Conservation (phyloP, 1,284 basidiomycete genomes). For the Cryptococcus sp. region DNA sequence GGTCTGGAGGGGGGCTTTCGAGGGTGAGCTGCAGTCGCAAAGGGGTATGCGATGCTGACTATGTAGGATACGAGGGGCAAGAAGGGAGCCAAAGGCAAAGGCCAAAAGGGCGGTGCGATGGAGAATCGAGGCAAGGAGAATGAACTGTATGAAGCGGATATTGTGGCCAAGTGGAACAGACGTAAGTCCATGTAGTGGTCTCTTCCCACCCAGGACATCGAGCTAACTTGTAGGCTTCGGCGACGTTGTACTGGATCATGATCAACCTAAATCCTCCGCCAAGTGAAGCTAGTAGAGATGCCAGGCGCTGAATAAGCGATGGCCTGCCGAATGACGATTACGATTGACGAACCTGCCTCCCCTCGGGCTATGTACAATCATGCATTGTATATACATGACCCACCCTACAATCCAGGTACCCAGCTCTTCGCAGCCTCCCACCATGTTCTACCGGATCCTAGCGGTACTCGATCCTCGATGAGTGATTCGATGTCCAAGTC, state of each 20-base stretch:
- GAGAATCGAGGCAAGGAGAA: slow-evolving; percentile 5
- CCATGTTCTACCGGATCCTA: not conserved
- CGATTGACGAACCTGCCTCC: too few species aligned
- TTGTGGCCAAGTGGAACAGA: slow-evolving; percentile 37
- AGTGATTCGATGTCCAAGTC: not conserved
- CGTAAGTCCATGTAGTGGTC: too few species aligned
- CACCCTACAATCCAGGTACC: not conserved
- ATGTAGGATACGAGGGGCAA: not conserved
- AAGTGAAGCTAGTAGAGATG: too few species aligned
- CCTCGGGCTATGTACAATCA: not conserved
- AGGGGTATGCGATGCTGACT: not conserved
- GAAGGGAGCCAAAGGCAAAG: too few species aligned
- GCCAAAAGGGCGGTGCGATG: not conserved
- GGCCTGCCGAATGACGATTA: too few species aligned
- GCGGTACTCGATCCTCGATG: not conserved
- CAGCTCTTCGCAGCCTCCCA: slow-evolving; percentile 1
- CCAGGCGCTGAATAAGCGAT: too few species aligned
- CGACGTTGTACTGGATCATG: slow-evolving; percentile 20
- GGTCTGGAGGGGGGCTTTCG: too few species aligned
- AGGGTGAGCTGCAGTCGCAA: not conserved
- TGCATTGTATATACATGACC: not conserved
- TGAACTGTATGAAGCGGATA: slow-evolving; percentile 30
- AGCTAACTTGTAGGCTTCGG: slow-evolving; percentile 26
- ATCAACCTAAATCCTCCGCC: too few species aligned
- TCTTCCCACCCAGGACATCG: too few species aligned